Percentiles rank a stretch among this genome's conserved stretches.
These are phyloP conservation scores for Carpinus fangiana DNA, from an alignment of 306 rosid species.

Conservation along the genomic window DNA sequence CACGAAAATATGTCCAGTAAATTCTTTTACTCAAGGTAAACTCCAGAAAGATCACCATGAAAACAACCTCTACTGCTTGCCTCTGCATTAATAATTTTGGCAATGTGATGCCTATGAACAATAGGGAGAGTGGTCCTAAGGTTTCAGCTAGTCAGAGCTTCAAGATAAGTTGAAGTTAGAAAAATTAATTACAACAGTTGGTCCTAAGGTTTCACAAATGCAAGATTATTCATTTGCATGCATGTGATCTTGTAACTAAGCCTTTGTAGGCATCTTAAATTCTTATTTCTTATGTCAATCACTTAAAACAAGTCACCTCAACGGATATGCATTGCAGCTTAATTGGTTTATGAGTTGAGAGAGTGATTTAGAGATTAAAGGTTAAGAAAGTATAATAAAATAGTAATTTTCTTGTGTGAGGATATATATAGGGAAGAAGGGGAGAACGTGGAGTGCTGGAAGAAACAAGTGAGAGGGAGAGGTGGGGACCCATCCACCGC, in stretches of 20 bases:
- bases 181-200: not conserved
- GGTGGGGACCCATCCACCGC: conserved; percentile 83
- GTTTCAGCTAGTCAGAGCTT: not conserved
- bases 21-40: too few relatives aligned
- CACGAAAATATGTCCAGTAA: too few relatives aligned
- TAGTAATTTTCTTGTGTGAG: not conserved
- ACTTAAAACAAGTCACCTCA: too few relatives aligned
- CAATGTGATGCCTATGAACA: not conserved
- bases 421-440: not conserved
- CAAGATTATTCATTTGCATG: too few relatives aligned
- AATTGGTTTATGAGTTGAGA: too few relatives aligned
- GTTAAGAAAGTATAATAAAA: not conserved
- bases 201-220: not conserved
- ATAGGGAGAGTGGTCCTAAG: not conserved
- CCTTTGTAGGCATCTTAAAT: too few relatives aligned
- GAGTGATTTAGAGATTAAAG: too few relatives aligned
- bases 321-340: too few relatives aligned
- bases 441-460: not conserved
- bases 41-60: not conserved
- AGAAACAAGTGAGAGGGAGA: conserved; percentile 5
- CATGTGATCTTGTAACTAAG: too few relatives aligned
- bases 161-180: not conserved
- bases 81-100: not conserved
- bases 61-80: not conserved
- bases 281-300: too few relatives aligned